Conservation (phyloP, 2,329 filamentous ascomycete species). For the Pseudocercospora fijiensis region DNA sequence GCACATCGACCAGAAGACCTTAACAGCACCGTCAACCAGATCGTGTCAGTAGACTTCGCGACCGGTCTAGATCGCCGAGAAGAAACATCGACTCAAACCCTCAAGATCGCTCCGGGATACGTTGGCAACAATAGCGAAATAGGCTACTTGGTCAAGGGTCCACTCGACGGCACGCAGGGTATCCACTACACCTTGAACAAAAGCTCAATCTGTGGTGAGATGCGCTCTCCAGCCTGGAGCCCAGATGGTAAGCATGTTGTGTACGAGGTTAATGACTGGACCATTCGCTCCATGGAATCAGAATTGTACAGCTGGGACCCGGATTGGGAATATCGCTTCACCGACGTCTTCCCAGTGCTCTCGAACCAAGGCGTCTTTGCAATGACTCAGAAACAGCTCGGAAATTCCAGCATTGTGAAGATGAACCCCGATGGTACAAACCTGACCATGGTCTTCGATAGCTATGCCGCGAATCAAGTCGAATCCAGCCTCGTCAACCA, state of each 20-base stretch:
- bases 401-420: conserved; percentile 14
- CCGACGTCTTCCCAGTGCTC: conserved; percentile 19
- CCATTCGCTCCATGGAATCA: conserved; percentile 9
- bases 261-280: conserved; percentile 17
- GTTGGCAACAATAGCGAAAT: conserved; percentile 14
- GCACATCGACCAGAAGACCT: conserved; percentile 17
- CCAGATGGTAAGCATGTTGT: conserved; percentile 14
- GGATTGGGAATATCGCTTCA: conserved; percentile 24
- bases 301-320: conserved; percentile 18
- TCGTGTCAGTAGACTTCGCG: conserved; percentile 18
- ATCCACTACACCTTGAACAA: conserved; percentile 10
- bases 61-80: conserved; percentile 13
- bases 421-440: conserved; percentile 13
- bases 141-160: conserved; percentile 18
- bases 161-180: conserved; percentile 3
- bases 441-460: conserved; percentile 11
- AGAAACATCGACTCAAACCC: conserved; percentile 8
- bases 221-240: conserved; percentile 19
- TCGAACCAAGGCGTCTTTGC: conserved; percentile 14
- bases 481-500: conserved; percentile 7
- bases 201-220: conserved; percentile 1
- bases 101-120: conserved; percentile 17
- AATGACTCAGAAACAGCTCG: conserved; percentile 20
- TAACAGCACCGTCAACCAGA: conserved; percentile 14
- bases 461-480: conserved; percentile 10